phyloP scores from a whole-genome alignment of 2,329 filamentous ascomycete genomes.

The Colletotrichum chlorophyti region DNA sequence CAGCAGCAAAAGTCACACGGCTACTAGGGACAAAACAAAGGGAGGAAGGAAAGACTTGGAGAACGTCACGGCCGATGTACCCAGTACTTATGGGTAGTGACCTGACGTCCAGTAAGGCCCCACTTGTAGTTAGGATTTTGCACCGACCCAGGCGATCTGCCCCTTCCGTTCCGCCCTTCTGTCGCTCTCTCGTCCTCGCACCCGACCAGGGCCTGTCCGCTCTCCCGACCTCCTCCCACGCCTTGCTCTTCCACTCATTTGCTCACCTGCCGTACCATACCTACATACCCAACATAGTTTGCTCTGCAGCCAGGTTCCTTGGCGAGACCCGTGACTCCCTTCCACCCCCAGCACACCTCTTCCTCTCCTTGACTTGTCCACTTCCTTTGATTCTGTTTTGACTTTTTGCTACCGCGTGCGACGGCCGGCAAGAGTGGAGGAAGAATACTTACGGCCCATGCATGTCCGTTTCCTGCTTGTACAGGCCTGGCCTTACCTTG shows the following conservation, averaged over 20 bases:
- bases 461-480: neutral
- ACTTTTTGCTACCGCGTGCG: no score
- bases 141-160: conserved; percentile 30
- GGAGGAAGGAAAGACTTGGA: neutral
- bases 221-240: no score
- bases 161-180: conserved; percentile 30
- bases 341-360: neutral
- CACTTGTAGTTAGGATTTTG: conserved; percentile 32
- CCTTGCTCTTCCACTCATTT: no score
- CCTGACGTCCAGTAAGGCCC: conserved; percentile 29
- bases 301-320: conserved; percentile 11
- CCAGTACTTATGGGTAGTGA: conserved; percentile 6
- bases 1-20: no score
- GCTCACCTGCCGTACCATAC: no score
- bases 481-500: neutral
- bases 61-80: conserved; percentile 21
- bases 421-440: neutral
- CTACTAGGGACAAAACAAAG: no score
- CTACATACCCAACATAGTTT: no score
- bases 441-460: neutral
- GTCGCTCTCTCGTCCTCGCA: conserved; percentile 24
- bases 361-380: neutral
- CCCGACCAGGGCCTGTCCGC: no score
- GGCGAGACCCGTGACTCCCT: conserved; percentile 15
- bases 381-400: neutral